Percentiles rank a stretch among this genome's conserved stretches.
phyloP scores from a whole-genome alignment of 306 rosid genomes.

The Malus orientalis region DNA sequence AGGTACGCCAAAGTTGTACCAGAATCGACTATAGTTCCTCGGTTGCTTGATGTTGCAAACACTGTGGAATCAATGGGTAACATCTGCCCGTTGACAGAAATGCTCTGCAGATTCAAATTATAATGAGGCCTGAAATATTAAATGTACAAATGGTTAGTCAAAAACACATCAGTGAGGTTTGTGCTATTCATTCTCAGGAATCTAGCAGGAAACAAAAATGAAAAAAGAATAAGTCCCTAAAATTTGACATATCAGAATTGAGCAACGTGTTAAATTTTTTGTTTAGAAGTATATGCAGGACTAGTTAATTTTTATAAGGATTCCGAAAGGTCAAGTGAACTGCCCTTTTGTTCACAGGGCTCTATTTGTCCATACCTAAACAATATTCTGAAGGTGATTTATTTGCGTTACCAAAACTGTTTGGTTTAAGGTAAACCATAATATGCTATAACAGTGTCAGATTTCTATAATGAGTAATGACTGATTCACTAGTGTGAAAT shows the following conservation, averaged over 20 bases:
- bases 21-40: constrained; percentile 89
- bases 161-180: constrained; percentile 1
- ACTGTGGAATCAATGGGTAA: constrained; percentile 56
- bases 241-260: not conserved
- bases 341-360: not conserved
- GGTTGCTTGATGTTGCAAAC: constrained; percentile 67
- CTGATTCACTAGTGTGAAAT: not conserved
- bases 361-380: not conserved
- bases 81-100: constrained; percentile 67
- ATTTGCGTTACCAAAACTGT: not conserved
- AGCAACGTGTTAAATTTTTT: not conserved
- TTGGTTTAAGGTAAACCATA: not conserved
- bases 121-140: constrained; percentile 84
- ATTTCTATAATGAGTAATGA: not conserved
- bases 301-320: not conserved
- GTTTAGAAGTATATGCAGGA: not conserved
- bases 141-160: constrained; percentile 8
- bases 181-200: not conserved
- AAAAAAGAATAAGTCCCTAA: not conserved
- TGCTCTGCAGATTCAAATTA: constrained; percentile 84
- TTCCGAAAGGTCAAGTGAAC: not conserved
- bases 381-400: not conserved
- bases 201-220: not conserved
- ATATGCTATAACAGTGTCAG: not conserved
- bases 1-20: constrained; percentile 98